A percentile compares a stretch with the other conserved stretches of the same genome.
Conservation (phyloP, 2,329 filamentous ascomycete species). For the Cordyceps cicadae region DNA sequence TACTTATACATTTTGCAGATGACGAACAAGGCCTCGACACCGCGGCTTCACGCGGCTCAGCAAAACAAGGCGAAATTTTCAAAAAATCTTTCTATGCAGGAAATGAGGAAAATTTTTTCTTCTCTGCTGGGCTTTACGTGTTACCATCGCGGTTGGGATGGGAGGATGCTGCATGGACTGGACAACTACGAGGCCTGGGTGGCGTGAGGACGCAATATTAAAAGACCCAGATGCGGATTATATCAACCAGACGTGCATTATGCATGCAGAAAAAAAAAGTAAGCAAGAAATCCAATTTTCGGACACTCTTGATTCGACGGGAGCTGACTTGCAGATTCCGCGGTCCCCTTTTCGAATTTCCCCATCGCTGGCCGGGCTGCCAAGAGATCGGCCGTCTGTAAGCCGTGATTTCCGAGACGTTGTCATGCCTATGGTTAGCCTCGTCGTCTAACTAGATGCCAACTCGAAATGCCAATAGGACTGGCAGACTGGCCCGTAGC, state of each 20-base stretch:
- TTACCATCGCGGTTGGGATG: neutral
- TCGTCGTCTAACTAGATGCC: too few relatives aligned
- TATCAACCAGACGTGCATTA: neutral
- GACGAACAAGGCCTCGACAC: neutral
- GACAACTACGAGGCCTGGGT: neutral
- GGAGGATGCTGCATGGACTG: neutral
- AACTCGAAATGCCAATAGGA: too few relatives aligned
- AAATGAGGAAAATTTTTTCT: neutral
- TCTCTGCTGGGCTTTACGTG: neutral
- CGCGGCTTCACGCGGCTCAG: neutral
- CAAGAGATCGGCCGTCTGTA: neutral
- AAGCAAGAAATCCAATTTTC: neutral
- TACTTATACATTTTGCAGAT: neutral
- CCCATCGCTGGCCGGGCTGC: neutral
- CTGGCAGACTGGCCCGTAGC: too few relatives aligned
- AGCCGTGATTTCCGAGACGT: neutral
- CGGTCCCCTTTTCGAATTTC: neutral
- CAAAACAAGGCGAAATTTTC: neutral
- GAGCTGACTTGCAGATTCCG: neutral
- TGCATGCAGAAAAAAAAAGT: neutral
- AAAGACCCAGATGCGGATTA: neutral
- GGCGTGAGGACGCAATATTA: neutral
- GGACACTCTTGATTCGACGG: neutral
- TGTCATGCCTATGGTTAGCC: neutral
- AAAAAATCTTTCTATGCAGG: neutral